Base-by-base conservation (phyloP, 495 filamentous ascomycete genomes). In the Podospora anserina region DNA sequence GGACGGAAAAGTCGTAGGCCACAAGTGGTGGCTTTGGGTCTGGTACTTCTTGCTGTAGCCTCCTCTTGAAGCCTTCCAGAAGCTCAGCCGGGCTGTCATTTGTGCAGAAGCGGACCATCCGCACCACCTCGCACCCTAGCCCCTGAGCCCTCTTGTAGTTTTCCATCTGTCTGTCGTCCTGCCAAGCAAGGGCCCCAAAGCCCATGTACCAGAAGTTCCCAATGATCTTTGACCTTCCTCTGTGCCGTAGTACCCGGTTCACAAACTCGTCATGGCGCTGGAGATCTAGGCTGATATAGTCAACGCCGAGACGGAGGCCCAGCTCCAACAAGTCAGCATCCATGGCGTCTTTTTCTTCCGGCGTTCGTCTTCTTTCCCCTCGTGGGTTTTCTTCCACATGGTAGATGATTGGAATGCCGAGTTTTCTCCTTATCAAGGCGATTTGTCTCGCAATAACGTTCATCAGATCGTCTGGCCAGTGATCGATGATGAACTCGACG, bases 211-310 rank as follows among this genome's bases (percentile, higher is more conserved):
- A 76, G 68, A 82, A 85, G 69, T 90, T 87, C 6, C 89, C 92
- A 64, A 94, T 91, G n/a, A 92, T 85, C 68, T 91, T 92, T 2
- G 90, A 91, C 28, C 82, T 82, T 2, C 92, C 91, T 66, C 86
- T 85, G 68, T 76, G 81, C 23, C 78, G 73, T 13, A 92, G 77
- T 56, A 92, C 78, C 15, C 82, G 82, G 15, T 82, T 77, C 7
- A 90, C 75, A 3, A 83, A 73, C 0, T 80, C 77, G 2, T 88
- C 77, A 55, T 84, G 79, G 56, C 88, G 82, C 28, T 82, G 83
- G 11, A 93, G 76, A 69, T 93, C 89, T 0, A 93, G 75, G 59
- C 87, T 87, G 27, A 91, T 71, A 76, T 91, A 94, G 70, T 95
- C 91, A 15, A 92, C 89, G 0, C 85, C 89, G 18, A 95, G 80